Evolutionary conservation across 768 basidiomycete species (phyloP), one percentile per base, ranked within the genome.

Genomic region (Leccinellum albellum): DNA sequence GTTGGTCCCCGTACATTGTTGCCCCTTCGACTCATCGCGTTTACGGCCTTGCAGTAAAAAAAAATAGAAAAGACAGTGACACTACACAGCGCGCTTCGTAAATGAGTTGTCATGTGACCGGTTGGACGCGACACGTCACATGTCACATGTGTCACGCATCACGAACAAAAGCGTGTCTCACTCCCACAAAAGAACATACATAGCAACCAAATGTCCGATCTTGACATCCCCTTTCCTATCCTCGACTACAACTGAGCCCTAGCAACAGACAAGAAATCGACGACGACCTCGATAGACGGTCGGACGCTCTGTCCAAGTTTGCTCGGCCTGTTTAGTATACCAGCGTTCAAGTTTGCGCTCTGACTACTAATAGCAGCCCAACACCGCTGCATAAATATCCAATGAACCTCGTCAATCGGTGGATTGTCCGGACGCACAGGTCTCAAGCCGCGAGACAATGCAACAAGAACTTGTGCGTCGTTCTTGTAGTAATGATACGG

Each of bases 1-100:
- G 88, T 84, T 3, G 92, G 91, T 0, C 92, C 91, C 13, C 87
- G 82, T 44, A 93, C 84, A 57, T 88, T 88, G 68, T 83, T 82
- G 1, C 55, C 33, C 46, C 70, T 61, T 54, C 70, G 61, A 52
- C 71, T 71, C 70, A 73, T 71, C 6, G 28, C 40, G 40, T 42
- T 10, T n/a, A n/a, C n/a, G n/a, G n/a, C n/a, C 10, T 40, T 14
- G 44, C 9, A 15, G 49, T 51, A 49, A 67, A 60, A 60, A 50
- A 49, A 53, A 1, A 28, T 7, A 28, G 4, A 54, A 46, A 66
- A 52, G 57, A 66, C 51, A 10, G 9, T 26, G 14, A n/a, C 17
- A 17, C 3, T 7, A n/a, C 35, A 17, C 4, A 20, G 40, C 40
- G 40, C 40, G 40, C 40, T 42, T 20, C n/a, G 4, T 42, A 42